Base-by-base conservation (phyloP, 2,329 filamentous ascomycete genomes). In the Nigrograna mackinnonii region DNA sequence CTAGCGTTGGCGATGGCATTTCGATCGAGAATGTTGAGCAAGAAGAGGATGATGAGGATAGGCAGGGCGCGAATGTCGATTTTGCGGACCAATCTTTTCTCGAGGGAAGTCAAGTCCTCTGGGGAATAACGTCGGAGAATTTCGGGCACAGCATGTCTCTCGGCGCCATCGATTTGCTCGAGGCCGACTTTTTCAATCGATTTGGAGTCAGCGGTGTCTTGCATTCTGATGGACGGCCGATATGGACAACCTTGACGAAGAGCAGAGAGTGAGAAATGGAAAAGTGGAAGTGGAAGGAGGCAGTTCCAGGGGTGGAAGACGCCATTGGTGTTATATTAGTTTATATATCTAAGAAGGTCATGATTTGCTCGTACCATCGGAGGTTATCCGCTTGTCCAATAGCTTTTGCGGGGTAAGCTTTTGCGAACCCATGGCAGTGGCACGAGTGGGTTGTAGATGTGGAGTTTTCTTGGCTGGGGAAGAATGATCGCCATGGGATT, bases 1-100 rank as follows among this genome's bases (percentile, higher is more conserved):
- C 57, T 54, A 2, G 59, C 59, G 12, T 57, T 57, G 4, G 59
- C 60, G 5, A 60, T 60, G 34, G 54, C 53, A 37, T 63, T 63
- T n/a, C 59, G 41, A 24, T 65, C 61, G 5, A 65, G 50, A 20
- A 63, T 50, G 31, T 64, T 64, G 38, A 65, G 54, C 12, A 64
- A 7, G 30, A 62, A 64, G 20, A 65, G 55, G 6, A 57, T 34
- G 30, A 62, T 60, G 6, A 63, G 40, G 4, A 65, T 51, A 6
- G 62, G 59, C n/a, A 64, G 44, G 7, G 55, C 45, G 22, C 59
- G 50, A 26, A 57, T 35, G 28, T 65, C 58, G n/a, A 65, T 59
- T 33, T 64, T 63, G 4, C 58, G 49, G 19, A 55, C 47, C 16
- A 65, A 46, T 20, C 57, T 57, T 45, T 62, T 62, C 35, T 60